These are phyloP conservation scores for Talaromyces funiculosus DNA, from an alignment of 2,329 filamentous ascomycete species.

Conservation along the genomic window DNA sequence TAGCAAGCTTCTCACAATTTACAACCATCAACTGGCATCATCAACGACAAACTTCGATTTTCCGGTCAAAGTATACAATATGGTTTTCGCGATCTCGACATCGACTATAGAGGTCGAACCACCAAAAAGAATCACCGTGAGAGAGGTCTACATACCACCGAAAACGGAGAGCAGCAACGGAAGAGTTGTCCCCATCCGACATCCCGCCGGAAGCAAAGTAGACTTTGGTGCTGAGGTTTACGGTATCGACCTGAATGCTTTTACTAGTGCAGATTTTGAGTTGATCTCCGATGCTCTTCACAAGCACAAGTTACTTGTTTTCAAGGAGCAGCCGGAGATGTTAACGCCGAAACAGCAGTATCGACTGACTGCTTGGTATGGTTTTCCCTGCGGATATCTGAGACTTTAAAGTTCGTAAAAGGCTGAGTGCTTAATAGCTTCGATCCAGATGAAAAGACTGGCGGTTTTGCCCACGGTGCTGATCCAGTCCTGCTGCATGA, in stretches of 20 bases:
- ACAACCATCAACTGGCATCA: too few species aligned
- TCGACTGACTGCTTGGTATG: conserved; percentile 24
- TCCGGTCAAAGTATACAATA: too few species aligned
- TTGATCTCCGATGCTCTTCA: conserved; percentile 30
- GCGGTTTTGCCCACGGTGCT: conserved; percentile 35
- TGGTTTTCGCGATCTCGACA: conserved; percentile 2
- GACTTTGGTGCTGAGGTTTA: conserved; percentile 33
- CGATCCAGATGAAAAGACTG: conserved; percentile 31
- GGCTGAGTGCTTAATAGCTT: too few species aligned
- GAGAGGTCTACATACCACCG: conserved; percentile 3
- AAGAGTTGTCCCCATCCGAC: conserved; percentile 8
- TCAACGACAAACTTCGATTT: too few species aligned
- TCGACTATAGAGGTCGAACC: background rate
- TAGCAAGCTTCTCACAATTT: too few species aligned
- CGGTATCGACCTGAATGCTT: conserved; percentile 33
- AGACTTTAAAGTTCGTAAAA: too few species aligned
- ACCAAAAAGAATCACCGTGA: conserved; percentile 3
- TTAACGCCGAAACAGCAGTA: conserved; percentile 33
- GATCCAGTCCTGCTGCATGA: conserved; percentile 30
- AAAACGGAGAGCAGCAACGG: conserved; percentile 7
- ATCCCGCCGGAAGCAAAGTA: conserved; percentile 26
- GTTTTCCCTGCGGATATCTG: background rate
- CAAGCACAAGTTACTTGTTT: conserved; percentile 32
- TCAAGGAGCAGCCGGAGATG: conserved; percentile 35
- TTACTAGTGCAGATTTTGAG: conserved; percentile 30